A percentile compares a stretch with the other conserved stretches of the same genome.
Conservation (phyloP, 1,284 basidiomycete species). For the Trichosporon ovoides region DNA sequence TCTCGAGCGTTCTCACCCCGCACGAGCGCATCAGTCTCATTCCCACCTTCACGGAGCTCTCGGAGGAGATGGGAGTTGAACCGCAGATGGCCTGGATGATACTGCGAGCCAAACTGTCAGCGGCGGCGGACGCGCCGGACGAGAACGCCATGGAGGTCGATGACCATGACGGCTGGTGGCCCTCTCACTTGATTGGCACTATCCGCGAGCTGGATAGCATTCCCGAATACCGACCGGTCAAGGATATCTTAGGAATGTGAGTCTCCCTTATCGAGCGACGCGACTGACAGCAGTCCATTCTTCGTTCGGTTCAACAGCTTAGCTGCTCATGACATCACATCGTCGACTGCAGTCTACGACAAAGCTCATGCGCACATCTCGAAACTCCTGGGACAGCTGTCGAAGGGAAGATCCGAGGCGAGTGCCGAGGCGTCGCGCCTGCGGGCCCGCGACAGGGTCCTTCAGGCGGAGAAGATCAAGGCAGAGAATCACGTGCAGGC, state of each 20-base stretch:
- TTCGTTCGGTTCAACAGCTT: constrained; percentile 94
- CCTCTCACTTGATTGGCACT: constrained; percentile 6
- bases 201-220: constrained; percentile 1
- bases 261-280: background rate
- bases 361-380: constrained; percentile 46
- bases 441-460: constrained; percentile 26
- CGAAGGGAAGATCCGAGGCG: constrained; percentile 22
- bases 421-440: constrained; percentile 26
- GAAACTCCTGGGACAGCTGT: constrained; percentile 40
- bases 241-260: constrained; percentile 24
- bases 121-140: constrained; percentile 35
- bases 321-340: constrained; percentile 75
- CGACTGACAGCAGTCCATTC: constrained; percentile 55
- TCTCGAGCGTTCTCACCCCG: constrained; percentile 45
- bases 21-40: constrained; percentile 47
- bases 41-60: constrained; percentile 67
- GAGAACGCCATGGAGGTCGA: constrained; percentile 17
- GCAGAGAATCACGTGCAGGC: constrained; percentile 53
- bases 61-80: constrained; percentile 67
- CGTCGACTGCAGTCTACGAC: constrained; percentile 53
- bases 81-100: constrained; percentile 86
- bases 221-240: constrained; percentile 27
- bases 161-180: constrained; percentile 29
- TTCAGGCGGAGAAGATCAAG: constrained; percentile 35
- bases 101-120: constrained; percentile 71